Evolutionary conservation across 805 yeast genomes (phyloP), one percentile per base, ranked within the genome.

Genomic region (Starmerella bombi): DNA sequence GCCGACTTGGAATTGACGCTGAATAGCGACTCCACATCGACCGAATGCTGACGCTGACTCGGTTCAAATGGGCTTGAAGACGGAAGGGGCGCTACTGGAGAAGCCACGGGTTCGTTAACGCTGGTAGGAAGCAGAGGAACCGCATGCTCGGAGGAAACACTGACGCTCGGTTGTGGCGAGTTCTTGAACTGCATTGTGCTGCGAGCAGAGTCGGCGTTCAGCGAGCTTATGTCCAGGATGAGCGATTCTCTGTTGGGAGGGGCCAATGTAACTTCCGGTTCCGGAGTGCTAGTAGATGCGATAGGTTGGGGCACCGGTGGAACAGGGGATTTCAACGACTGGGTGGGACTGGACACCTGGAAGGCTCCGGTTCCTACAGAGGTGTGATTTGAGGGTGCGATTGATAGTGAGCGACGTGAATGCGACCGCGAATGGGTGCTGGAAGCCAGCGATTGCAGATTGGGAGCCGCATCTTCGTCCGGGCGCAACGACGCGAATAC

Each of bases 21-120:
- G 37, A 52, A 40, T 25, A 52, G 19, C 9, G 50, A 43, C 9
- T 53, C 57, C 21, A 32, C 47, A 25, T 52, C 56, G 22, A 27
- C 41, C 30, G 21, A 28, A 23, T 25, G 39, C 32, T 7, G 37
- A 7, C 35, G n/a, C 12, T 17, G 18, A 28, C 16, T 10, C 16
- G 31, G 31, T 19, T 4, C 25, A 38, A 4, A 22, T 20, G 15
- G 40, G 37, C 6, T 18, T 35, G 19, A 22, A 27, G 34, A 33
- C n/a, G 34, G 42, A 30, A 5, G 37, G 10, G 23, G 33, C 25
- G 37, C 35, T n/a, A 14, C 17, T 16, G 29, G 20, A 9, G 18
- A 12, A 18, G 5, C 9, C 5, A n/a, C 15, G 37, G 37, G 17
- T 15, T 14, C 21, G 32, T n/a, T 22, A 23, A 18, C 7, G 21